phyloP scores from a whole-genome alignment of 2,329 filamentous ascomycete species.

The Exophiala sideris region DNA sequence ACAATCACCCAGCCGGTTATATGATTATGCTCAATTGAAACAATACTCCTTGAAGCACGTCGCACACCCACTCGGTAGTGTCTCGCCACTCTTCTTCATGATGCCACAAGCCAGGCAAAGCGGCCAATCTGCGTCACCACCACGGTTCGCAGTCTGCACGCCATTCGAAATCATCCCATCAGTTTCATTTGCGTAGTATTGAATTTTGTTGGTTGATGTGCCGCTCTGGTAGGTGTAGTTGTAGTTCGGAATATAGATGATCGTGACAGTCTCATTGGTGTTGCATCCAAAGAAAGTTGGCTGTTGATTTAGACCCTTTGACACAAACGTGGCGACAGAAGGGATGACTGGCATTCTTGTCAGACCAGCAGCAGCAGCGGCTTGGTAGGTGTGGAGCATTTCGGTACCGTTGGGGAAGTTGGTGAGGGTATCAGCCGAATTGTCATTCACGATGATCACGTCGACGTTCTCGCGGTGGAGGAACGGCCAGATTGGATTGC shows the following conservation, averaged over 20 bases:
- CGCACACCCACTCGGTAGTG: slow-evolving; percentile 18
- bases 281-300: slow-evolving; percentile 65
- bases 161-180: slow-evolving; percentile 26
- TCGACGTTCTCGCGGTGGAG: slow-evolving; percentile 56
- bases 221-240: slow-evolving; percentile 8
- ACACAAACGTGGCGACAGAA: slow-evolving; percentile 54
- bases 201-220: slow-evolving; percentile 11
- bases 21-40: neutral
- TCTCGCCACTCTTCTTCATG: slow-evolving; percentile 17
- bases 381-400: slow-evolving; percentile 56
- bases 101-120: slow-evolving; percentile 26
- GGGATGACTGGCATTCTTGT: slow-evolving; percentile 60
- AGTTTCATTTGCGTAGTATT: slow-evolving; percentile 9
- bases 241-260: slow-evolving; percentile 46
- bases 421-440: slow-evolving; percentile 57
- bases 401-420: slow-evolving; percentile 62
- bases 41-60: slow-evolving; percentile 20
- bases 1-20: too few species aligned
- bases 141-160: slow-evolving; percentile 16
- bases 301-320: slow-evolving; percentile 57
- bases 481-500: slow-evolving; percentile 50
- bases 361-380: slow-evolving; percentile 47
- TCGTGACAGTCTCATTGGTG: slow-evolving; percentile 29
- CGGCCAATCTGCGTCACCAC: slow-evolving; percentile 14
- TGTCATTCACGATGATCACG: slow-evolving; percentile 64